These are phyloP conservation scores for Aspergillus cristatus DNA, from an alignment of 495 filamentous ascomycete species.

Conservation along the genomic window DNA sequence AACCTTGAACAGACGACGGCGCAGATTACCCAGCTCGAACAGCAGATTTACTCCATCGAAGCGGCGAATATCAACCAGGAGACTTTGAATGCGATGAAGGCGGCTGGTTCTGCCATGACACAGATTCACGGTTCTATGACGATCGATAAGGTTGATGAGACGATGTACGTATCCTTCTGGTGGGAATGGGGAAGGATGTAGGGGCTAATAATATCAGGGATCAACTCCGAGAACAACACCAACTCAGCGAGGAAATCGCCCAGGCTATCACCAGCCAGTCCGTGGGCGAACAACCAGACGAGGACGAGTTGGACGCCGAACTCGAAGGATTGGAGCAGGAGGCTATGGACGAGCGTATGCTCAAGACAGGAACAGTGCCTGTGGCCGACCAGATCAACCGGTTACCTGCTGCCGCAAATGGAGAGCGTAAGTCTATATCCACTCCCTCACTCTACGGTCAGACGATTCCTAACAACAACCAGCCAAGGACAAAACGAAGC, in stretches of 20 bases:
- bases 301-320: constrained; percentile 73
- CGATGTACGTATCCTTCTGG: constrained; percentile 60
- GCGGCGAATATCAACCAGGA: constrained; percentile 98
- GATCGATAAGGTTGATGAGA: constrained; percentile 86
- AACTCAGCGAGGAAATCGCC: constrained; percentile 85
- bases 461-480: constrained; percentile 8
- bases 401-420: constrained; percentile 61
- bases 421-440: constrained; percentile 58
- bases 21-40: constrained; percentile 86
- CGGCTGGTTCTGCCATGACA: constrained; percentile 80
- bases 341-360: constrained; percentile 86
- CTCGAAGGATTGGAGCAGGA: constrained; percentile 74
- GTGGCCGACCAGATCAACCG: constrained; percentile 60
- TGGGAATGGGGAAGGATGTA: too few species aligned
- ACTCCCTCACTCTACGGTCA: neutral
- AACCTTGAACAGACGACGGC: constrained; percentile 80
- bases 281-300: constrained; percentile 68
- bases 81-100: constrained; percentile 90
- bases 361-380: constrained; percentile 72
- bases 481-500: constrained; percentile 42
- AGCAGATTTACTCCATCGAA: constrained; percentile 94
- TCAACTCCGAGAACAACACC: constrained; percentile 83
- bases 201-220: constrained; percentile 50
- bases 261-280: constrained; percentile 66
- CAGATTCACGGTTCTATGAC: constrained; percentile 83